phyloP scores from a whole-genome alignment of 2,329 filamentous ascomycete species.

The Pseudogymnoascus sp. region DNA sequence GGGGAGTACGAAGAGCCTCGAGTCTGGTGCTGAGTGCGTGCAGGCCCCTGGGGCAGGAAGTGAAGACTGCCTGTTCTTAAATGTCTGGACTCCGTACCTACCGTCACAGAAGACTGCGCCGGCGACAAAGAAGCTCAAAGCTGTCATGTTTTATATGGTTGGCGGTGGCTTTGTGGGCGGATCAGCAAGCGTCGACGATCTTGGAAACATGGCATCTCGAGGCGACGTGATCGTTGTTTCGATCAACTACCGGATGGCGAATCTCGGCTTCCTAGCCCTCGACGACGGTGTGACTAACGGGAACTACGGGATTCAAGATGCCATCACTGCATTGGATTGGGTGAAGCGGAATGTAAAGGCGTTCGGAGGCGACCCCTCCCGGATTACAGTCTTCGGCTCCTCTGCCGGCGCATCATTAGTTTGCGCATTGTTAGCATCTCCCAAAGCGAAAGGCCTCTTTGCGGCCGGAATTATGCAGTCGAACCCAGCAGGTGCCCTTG shows the following conservation, averaged over 20 bases:
- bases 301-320: slow-evolving; percentile 4
- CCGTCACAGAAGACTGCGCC: slow-evolving; percentile 27
- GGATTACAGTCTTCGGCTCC: slow-evolving; percentile 44
- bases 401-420: slow-evolving; percentile 45
- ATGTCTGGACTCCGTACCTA: slow-evolving; percentile 34
- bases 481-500: slow-evolving; percentile 20
- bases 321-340: slow-evolving; percentile 32
- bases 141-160: slow-evolving; percentile 27
- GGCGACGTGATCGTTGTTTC: slow-evolving; percentile 26
- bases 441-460: slow-evolving; percentile 21
- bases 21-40: slow-evolving; percentile 38
- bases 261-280: slow-evolving; percentile 36
- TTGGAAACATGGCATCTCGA: slow-evolving; percentile 23
- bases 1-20: slow-evolving; percentile 37
- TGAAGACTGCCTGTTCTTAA: slow-evolving; percentile 25
- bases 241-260: slow-evolving; percentile 25
- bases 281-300: slow-evolving; percentile 44
- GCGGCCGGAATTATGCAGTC: slow-evolving; percentile 20
- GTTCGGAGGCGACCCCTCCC: slow-evolving; percentile 39
- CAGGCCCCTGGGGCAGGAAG: slow-evolving; percentile 33
- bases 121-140: slow-evolving; percentile 40
- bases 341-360: slow-evolving; percentile 39
- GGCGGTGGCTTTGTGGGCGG: slow-evolving; percentile 29
- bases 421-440: slow-evolving; percentile 40
- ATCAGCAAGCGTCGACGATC: slow-evolving; percentile 22